Evolutionary conservation across 495 filamentous ascomycete species (phyloP).

Genomic region (Staphylotrichum longicolle): DNA sequence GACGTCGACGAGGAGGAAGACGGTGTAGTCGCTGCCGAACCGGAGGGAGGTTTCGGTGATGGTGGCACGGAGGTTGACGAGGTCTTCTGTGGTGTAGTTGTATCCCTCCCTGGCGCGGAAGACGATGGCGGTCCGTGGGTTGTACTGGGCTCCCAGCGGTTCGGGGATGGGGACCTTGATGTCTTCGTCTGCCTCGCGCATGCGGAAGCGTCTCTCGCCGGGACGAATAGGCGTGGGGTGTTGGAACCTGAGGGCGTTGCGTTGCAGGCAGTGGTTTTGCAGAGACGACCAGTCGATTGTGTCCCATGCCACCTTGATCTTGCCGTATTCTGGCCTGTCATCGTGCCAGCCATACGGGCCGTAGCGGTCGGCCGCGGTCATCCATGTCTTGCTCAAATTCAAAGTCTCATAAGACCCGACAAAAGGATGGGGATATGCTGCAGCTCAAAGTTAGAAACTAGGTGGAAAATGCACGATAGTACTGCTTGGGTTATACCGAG

Average conservation of each 20-base stretch:
- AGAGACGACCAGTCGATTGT: not conserved
- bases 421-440: conserved; percentile 10
- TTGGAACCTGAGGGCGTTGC: conserved; percentile 3
- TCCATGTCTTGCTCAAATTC: conserved; percentile 7
- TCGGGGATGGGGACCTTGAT: not conserved
- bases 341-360: conserved; percentile 12
- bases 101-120: conserved; percentile 9
- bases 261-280: conserved; percentile 5
- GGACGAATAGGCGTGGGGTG: not conserved
- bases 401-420: conserved; percentile 4
- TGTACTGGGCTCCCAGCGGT: conserved; percentile 3
- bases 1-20: conserved; percentile 12
- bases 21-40: conserved; percentile 7
- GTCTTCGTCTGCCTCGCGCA: conserved; percentile 4
- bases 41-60: conserved; percentile 5
- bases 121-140: conserved; percentile 11
- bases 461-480: not conserved
- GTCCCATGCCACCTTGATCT: conserved; percentile 7
- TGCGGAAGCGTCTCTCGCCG: not conserved
- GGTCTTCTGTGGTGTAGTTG: conserved; percentile 10
- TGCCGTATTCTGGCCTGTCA: not conserved
- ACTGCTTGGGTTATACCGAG: not conserved
- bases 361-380: conserved; percentile 13
- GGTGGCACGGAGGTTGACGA: conserved; percentile 8
- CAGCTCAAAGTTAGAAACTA: not conserved